Conservation (phyloP, 2,329 filamentous ascomycete genomes). For the Hysterium pulicare region DNA sequence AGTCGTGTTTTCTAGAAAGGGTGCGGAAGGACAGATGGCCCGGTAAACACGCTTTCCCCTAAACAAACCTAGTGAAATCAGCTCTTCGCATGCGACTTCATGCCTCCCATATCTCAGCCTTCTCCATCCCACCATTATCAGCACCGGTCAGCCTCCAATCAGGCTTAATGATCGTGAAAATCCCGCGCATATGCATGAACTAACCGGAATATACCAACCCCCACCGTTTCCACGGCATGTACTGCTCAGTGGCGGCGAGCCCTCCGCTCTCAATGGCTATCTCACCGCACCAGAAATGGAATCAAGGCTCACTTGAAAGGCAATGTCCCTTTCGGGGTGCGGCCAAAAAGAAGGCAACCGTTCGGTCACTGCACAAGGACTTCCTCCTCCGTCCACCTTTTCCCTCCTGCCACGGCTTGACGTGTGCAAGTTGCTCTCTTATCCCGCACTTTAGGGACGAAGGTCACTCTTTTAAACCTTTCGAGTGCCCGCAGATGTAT, state of each 20-base stretch:
- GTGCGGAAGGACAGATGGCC: conserved; percentile 33
- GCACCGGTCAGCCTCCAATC: neutral
- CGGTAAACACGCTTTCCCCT: conserved; percentile 13
- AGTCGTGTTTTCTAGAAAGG: conserved; percentile 20
- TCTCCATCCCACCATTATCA: neutral
- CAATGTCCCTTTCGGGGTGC: neutral
- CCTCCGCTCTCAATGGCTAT: neutral
- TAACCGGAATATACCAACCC: neutral
- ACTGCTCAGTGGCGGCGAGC: neutral
- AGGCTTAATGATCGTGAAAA: neutral
- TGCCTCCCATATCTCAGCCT: neutral
- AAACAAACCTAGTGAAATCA: neutral
- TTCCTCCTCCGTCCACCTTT: too few relatives aligned
- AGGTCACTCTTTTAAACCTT: too few relatives aligned
- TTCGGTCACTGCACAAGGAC: neutral
- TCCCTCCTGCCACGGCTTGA: too few relatives aligned
- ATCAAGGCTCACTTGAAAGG: neutral
- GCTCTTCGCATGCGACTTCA: neutral
- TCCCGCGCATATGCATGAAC: neutral
- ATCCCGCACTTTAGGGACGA: too few relatives aligned
- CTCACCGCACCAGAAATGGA: neutral
- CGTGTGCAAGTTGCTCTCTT: too few relatives aligned
- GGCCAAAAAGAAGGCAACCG: neutral
- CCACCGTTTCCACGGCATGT: too few relatives aligned
- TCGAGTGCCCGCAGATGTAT: too few relatives aligned